Base-by-base conservation (phyloP, 805 yeast species). In the Ogataea allantospora region DNA sequence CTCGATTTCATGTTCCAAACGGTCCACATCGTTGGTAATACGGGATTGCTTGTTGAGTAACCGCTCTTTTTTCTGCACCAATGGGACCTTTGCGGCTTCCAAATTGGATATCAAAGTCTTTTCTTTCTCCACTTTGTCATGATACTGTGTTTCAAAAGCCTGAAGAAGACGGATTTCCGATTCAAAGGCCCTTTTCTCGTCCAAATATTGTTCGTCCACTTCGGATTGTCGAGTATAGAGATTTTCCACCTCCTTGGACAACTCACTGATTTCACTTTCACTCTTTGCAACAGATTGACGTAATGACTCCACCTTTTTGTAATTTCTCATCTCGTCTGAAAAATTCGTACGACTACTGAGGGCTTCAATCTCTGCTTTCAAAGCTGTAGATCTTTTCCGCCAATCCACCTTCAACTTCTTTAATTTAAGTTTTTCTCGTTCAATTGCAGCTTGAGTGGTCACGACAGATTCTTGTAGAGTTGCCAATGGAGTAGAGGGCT, bases 381-480 rank as follows among this genome's bases (percentile, higher is more conserved):
- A 57, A 0, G 75, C 54, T 9, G 67, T 58, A 9, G 79, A 58
- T 37, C 71, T 70, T 48, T 80, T 80, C 35, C 75, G 65, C 51
- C 78, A 69, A 41, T 81, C 88, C 32, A 73, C 73, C 46, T 76
- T 73, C 33, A 71, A 56, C 37, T 77, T 76, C 55, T 78, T 80
- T 48, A 80, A 50, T 39, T 73, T 75, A n/a, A 64, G 51, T 49
- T 75, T 73, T 47, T 79, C 86, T 33, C 78, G 75, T 6, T 71
- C 68, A 28, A 81, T 64, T 26, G 76, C 75, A 16, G 75, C 74
- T 46, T 77, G 76, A 0, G 87, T 79, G 0, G 87, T 78, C 22
- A 77, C 68, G 23, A 81, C 73, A 14, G 84, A 77, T 48, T 78
- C 81, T 47, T 80, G 77, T 26, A 82, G 61, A 1, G 88, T 82